Base-by-base conservation (phyloP, 1,139 yeast species). In the Protomyces lactucae-debilis region DNA sequence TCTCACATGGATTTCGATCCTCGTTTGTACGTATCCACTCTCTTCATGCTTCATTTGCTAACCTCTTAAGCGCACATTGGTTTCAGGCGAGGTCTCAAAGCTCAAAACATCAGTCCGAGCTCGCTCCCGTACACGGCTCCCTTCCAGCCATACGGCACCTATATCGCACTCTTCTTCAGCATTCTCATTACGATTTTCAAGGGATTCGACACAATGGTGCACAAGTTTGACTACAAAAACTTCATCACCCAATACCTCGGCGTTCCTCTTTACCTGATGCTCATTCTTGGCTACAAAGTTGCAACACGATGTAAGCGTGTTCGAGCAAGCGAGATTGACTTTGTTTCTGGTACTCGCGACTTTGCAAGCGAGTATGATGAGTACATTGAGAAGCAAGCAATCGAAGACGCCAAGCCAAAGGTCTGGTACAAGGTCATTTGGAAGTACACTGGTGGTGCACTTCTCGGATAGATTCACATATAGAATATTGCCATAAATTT, bases 181-280 rank as follows among this genome's bases (percentile, higher is more conserved):
- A 67, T 76, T 60, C 59, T 87, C 64, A 79, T 88, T 68, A 80
- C 85, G n/a, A 71, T 87, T 63, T 82, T 86, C 73, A 87, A 88
- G 76, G 87, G 87, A 74, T 87, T 86, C 74, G 85, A 55, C 57
- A 52, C 52, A 90, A 76, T 87, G 71, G 76, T 77, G 63, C 72
- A 76, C 64, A 73, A 73, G 1, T 85, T 85, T 74, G 82, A 80
- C 72, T 85, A 82, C 76, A 84, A 80, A 76, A 77, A 78, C 40
- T 87, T 87, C 72, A 85, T 87, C 71, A 86, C 93, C 51, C 91
- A 92, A 57, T 87, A 87, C 77, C 85, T 87, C 72, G 88, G 88
- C 60, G 79, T 87, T 65, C 93, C 93, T 39, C 83, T 86, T 35
- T 87, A 82, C 71, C 61, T 85, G 52, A 74, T 83, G 59, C 77